A percentile compares a stretch with the other conserved stretches of the same genome.
These are phyloP conservation scores for Cynara cardunculus DNA, from an alignment of 129 eudicot species.

Conservation along the genomic window DNA sequence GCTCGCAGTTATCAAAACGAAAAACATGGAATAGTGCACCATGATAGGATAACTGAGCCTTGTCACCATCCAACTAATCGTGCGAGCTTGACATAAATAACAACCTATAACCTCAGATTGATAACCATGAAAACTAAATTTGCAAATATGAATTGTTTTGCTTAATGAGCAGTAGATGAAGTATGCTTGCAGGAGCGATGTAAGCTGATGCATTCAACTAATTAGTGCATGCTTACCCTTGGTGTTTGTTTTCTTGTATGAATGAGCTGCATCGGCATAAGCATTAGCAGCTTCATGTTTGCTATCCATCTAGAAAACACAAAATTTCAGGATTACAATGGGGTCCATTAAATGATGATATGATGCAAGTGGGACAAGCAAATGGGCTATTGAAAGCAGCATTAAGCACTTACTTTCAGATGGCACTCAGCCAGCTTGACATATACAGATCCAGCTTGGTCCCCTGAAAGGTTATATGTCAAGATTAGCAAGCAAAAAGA, in stretches of 20 bases:
- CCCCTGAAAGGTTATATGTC: conserved; percentile 62
- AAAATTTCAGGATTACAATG: conserved; percentile 7
- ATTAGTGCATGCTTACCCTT: conserved; percentile 45
- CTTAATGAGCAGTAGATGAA: background rate
- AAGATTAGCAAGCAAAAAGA: conserved; percentile 10
- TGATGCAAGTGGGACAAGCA: background rate
- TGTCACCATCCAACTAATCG: background rate
- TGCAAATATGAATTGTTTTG: background rate
- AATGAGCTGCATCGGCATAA: conserved; percentile 82
- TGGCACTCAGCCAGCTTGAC: conserved; percentile 85
- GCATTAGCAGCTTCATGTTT: conserved; percentile 97
- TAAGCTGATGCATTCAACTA: conserved; percentile 8
- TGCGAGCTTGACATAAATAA: background rate
- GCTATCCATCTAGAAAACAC: conserved; percentile 72
- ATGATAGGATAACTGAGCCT: background rate
- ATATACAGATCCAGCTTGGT: conserved; percentile 86
- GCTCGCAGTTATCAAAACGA: background rate
- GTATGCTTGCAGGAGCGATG: background rate
- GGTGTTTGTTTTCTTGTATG: conserved; percentile 71
- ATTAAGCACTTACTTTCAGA: conserved; percentile 53
- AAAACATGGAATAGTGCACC: background rate
- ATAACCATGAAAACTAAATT: conserved; percentile 1
- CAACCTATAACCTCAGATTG: background rate
- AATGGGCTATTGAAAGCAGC: background rate
- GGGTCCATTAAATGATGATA: background rate